Evolutionary conservation across 768 basidiomycete species (phyloP).

Genomic region (Trametopsis cervina): DNA sequence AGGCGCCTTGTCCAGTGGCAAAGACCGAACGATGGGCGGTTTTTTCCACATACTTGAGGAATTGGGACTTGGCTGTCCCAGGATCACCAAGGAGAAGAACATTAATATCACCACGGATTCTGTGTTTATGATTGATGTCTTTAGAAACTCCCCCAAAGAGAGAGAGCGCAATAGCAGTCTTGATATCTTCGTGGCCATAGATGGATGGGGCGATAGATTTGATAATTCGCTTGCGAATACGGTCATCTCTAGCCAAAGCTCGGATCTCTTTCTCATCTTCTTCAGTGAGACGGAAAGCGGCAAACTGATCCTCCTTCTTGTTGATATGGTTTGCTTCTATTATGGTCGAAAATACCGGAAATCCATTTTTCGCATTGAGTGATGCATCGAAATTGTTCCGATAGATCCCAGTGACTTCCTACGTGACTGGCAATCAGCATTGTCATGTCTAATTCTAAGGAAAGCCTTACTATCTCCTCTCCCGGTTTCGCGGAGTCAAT

Average conservation of each 20-base stretch:
- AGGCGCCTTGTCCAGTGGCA: conserved; percentile 97
- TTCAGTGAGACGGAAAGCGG: conserved; percentile 95
- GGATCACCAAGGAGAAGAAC: conserved; percentile 94
- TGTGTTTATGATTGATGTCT: conserved; percentile 94
- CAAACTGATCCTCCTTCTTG: conserved; percentile 98
- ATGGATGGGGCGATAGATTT: conserved; percentile 99
- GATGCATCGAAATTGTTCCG: conserved; percentile 99
- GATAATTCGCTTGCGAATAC: conserved; percentile 94
- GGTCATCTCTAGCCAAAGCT: conserved; percentile 78
- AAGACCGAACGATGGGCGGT: conserved; percentile 97
- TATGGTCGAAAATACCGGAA: conserved; percentile 97
- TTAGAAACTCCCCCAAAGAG: conserved; percentile 93
- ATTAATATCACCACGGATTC: conserved; percentile 97
- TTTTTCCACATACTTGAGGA: conserved; percentile 98
- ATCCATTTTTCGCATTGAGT: conserved; percentile 97
- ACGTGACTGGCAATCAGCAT: not conserved
- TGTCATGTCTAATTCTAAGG: too few relatives aligned
- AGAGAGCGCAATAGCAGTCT: conserved; percentile 92
- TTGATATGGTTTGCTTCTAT: conserved; percentile 98
- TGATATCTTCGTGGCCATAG: conserved; percentile 99
- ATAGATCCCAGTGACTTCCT: conserved; percentile 98
- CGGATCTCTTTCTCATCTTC: conserved; percentile 95
- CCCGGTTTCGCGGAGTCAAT: conserved; percentile 98
- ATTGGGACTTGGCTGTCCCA: conserved; percentile 98
- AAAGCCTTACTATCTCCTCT: conserved; percentile 82